Evolutionary conservation across 2,329 filamentous ascomycete species (phyloP).

Genomic region (Aspergillus sp.): DNA sequence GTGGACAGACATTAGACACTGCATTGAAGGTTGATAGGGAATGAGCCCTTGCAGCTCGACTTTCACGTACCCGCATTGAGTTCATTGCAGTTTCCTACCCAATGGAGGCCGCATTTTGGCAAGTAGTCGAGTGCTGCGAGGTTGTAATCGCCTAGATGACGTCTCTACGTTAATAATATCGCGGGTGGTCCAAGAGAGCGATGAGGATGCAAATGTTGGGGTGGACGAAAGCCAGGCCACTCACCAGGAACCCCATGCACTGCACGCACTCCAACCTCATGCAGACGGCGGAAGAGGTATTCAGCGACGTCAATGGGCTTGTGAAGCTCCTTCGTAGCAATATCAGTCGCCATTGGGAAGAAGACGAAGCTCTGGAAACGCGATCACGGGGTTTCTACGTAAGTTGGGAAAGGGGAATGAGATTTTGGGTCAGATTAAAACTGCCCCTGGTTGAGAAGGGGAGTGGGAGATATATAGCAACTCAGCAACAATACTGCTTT

Average conservation of each 20-base stretch:
- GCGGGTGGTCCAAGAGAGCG: too few species aligned
- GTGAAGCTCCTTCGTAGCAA: slow-evolving; percentile 43
- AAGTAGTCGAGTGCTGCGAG: slow-evolving; percentile 60
- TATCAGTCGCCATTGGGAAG: slow-evolving; percentile 38
- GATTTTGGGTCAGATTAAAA: not conserved
- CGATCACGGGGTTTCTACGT: not conserved
- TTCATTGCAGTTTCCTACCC: slow-evolving; percentile 63
- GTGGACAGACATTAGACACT: not conserved
- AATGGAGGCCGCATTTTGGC: slow-evolving; percentile 51
- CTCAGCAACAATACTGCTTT: not conserved
- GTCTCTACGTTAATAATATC: not conserved
- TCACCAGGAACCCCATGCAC: slow-evolving; percentile 54
- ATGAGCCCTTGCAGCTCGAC: not conserved
- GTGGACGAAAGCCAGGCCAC: slow-evolving; percentile 29
- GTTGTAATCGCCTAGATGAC: slow-evolving; percentile 61
- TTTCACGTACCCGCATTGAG: slow-evolving; percentile 52
- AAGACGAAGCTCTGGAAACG: not conserved
- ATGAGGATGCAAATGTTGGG: too few species aligned
- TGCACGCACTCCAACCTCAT: slow-evolving; percentile 48
- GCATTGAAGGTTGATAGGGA: not conserved
- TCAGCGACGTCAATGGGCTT: slow-evolving; percentile 46
- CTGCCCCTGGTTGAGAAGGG: not conserved
- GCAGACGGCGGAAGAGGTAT: slow-evolving; percentile 50
- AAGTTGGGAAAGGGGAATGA: not conserved
- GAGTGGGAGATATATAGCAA: not conserved